phyloP scores from a whole-genome alignment of 179 eudicot genomes.

The Patellifolia procumbens region DNA sequence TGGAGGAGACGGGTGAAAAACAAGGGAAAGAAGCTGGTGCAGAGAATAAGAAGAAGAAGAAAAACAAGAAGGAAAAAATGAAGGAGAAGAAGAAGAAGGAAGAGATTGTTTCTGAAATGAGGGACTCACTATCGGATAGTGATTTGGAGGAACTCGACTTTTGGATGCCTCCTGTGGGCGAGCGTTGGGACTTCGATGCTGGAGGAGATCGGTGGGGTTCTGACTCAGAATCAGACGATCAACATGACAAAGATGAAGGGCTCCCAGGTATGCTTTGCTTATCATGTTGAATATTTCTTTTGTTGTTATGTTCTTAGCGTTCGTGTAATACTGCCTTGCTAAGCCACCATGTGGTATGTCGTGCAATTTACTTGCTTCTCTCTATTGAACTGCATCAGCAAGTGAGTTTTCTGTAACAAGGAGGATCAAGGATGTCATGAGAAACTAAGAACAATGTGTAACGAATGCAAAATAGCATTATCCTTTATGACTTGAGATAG shows the following conservation, averaged over 20 bases:
- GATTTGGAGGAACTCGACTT: constrained; percentile 67
- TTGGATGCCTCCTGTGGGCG: constrained; percentile 83
- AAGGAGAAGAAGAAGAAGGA: constrained; percentile 37
- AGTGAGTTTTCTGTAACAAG: not conserved
- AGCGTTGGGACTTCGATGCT: constrained; percentile 85
- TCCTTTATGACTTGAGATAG: not conserved
- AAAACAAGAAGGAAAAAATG: constrained; percentile 38
- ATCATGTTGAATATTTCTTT: not conserved
- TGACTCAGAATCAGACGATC: constrained; percentile 53
- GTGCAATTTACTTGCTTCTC: not conserved
- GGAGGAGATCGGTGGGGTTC: constrained; percentile 90
- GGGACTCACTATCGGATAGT: constrained; percentile 53
- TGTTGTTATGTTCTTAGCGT: not conserved
- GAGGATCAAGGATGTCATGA: not conserved
- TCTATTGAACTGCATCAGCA: not conserved
- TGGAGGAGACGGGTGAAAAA: constrained; percentile 34
- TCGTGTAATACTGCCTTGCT: not conserved
- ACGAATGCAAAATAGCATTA: not conserved
- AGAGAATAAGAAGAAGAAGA: constrained; percentile 35
- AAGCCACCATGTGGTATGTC: not conserved
- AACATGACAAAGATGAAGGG: constrained; percentile 42
- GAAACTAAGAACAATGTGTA: not conserved
- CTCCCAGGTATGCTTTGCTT: constrained; percentile 41
- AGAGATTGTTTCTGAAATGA: constrained; percentile 53
- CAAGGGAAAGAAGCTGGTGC: constrained; percentile 26